Evolutionary conservation across 352 stramenopile genomes (phyloP).

Genomic region (Phytophthora citrophthora): DNA sequence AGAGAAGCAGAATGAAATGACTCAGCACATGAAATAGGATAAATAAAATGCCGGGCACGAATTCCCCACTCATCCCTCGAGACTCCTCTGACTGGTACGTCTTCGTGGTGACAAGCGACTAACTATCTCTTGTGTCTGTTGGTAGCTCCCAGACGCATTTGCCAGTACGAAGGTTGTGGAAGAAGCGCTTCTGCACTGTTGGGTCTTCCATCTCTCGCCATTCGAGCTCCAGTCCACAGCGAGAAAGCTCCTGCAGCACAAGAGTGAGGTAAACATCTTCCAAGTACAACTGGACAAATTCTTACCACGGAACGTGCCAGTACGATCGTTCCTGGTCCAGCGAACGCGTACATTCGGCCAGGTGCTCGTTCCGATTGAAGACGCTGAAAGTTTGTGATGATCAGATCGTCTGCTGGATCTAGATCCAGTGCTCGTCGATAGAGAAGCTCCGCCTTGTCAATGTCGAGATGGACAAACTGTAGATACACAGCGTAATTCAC

Average conservation of each 20-base stretch:
- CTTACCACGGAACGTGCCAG: slow-evolving; percentile 47
- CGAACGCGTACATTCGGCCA: slow-evolving; percentile 50
- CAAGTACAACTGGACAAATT: neutral
- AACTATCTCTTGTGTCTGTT: slow-evolving; percentile 21
- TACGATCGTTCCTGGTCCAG: slow-evolving; percentile 59
- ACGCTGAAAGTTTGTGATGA: slow-evolving; percentile 69
- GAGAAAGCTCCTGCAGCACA: slow-evolving; percentile 17
- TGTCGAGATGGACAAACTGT: slow-evolving; percentile 60
- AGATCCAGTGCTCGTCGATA: slow-evolving; percentile 71
- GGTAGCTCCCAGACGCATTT: slow-evolving; percentile 46
- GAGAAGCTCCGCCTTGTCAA: slow-evolving; percentile 71
- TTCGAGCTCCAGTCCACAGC: slow-evolving; percentile 5
- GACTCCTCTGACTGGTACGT: slow-evolving; percentile 28
- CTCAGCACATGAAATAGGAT: slow-evolving; percentile 44
- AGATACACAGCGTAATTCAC: slow-evolving; percentile 69
- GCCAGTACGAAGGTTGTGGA: slow-evolving; percentile 45
- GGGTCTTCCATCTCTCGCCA: slow-evolving; percentile 65
- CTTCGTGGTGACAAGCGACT: neutral
- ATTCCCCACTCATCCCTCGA: slow-evolving; percentile 12
- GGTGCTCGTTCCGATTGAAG: slow-evolving; percentile 60
- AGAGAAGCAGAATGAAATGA: slow-evolving; percentile 34
- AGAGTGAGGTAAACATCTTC: neutral
- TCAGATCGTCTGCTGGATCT: slow-evolving; percentile 48
- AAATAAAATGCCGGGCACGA: slow-evolving; percentile 46
- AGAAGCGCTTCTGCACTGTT: slow-evolving; percentile 44